Evolutionary conservation across 169 alveolate species (phyloP), one percentile per base, ranked within the genome.

Genomic region (Plasmodium inui): DNA sequence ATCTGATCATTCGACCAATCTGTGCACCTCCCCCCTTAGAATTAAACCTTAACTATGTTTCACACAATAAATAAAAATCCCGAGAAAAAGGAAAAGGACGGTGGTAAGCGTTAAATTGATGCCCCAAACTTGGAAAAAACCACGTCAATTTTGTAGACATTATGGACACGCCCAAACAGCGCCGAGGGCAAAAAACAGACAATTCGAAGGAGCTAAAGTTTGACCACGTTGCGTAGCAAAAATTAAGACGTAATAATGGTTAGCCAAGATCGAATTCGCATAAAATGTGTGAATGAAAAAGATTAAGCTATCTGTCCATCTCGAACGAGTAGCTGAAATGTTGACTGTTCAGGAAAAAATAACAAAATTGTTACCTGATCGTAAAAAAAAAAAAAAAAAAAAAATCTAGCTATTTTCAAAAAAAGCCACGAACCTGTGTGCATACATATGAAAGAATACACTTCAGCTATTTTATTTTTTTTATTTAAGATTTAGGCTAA

Each of bases 401-500:
- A 37, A 83, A 70, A 22, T 70, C 32, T 71, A 83, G 79, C 81
- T 50, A 57, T 83, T 83, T 46, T 46, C 39, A 37, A 61, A 34
- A 83, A 83, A 57, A 67, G 46, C n/a, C 9, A n/a, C 37, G 17
- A 41, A 22, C 44, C 55, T 32, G 73, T 41, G 72, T 74, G 83
- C 30, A 74, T 3, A 74, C 37, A 17, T 17, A 74, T 39, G n/a
- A 32, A 50, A 50, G 44, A 10, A 74, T 46, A 81, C 72, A 39
- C 72, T 50, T 81, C n/a, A 41, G 72, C 67, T 44, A 22, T 81
- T n/a, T 81, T 46, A 39, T 46, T 80, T 80, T 80, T 32, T 37
- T 80, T 80, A 41, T 44, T 81, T 39, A 81, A 81, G 67, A 81
- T 81, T 44, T 81, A 30, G 30, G 39, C 32, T 44, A 81, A 81